Evolutionary conservation across 192 early-diverging fungal genomes (phyloP).

Genomic region (Podila clonocystis): DNA sequence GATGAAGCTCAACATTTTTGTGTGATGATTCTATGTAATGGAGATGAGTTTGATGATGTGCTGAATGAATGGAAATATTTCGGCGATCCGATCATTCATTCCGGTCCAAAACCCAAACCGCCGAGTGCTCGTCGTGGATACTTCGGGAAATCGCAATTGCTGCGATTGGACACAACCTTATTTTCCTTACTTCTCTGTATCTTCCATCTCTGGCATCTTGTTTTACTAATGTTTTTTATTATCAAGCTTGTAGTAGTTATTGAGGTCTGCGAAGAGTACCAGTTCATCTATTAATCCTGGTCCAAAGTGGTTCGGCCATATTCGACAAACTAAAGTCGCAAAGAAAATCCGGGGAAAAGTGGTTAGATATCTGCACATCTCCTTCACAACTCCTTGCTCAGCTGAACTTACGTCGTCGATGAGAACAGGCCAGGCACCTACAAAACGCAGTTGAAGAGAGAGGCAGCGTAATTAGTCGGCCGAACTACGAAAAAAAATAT

Average conservation of each 20-base stretch:
- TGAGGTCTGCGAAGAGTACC: too few relatives aligned
- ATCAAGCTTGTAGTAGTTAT: too few relatives aligned
- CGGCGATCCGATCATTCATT: too few relatives aligned
- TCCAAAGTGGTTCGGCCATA: slow-evolving; percentile 48
- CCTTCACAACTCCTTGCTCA: too few relatives aligned
- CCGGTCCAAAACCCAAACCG: too few relatives aligned
- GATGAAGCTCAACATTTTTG: slow-evolving; percentile 55
- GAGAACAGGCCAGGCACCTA: slow-evolving; percentile 85
- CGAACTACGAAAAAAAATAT: too few relatives aligned
- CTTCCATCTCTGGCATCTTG: not conserved
- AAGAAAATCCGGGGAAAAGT: not conserved
- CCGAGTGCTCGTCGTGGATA: too few relatives aligned
- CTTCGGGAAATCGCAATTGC: too few relatives aligned
- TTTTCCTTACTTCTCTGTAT: not conserved
- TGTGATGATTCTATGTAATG: not conserved
- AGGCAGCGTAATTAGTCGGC: too few relatives aligned
- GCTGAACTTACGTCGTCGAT: slow-evolving; percentile 71
- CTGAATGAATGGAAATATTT: slow-evolving; percentile 1
- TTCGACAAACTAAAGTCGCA: slow-evolving; percentile 36
- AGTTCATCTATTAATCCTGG: slow-evolving; percentile 21
- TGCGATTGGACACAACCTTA: not conserved
- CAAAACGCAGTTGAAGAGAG: not conserved
- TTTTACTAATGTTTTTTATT: too few relatives aligned
- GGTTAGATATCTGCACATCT: too few relatives aligned
- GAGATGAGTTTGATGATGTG: not conserved